phyloP scores from a whole-genome alignment of 2,329 filamentous ascomycete genomes.

The Stagonosporopsis chrysanthemi region DNA sequence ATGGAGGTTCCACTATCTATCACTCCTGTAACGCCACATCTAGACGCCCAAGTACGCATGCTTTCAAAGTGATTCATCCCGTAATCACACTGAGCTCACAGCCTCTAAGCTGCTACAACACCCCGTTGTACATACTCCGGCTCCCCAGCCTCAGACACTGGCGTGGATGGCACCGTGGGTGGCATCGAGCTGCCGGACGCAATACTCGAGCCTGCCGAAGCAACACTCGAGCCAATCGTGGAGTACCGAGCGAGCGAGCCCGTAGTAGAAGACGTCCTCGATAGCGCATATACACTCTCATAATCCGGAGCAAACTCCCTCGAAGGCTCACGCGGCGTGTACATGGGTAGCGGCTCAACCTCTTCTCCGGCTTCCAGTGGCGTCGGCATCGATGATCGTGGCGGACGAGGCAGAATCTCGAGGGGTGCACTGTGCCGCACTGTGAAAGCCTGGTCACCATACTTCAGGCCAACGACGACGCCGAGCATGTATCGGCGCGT shows the following conservation, averaged over 20 bases:
- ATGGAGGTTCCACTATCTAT: no score
- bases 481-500: slow-evolving; percentile 41
- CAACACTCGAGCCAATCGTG: slow-evolving; percentile 24
- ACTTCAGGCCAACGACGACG: slow-evolving; percentile 39
- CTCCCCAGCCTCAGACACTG: slow-evolving; percentile 18
- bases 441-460: slow-evolving; percentile 34
- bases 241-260: slow-evolving; percentile 19
- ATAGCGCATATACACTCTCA: slow-evolving; percentile 36
- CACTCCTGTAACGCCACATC: no score
- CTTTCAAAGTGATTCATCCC: no score
- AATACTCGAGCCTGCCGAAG: slow-evolving; percentile 17
- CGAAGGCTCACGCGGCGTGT: slow-evolving; percentile 36
- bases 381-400: slow-evolving; percentile 18
- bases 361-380: slow-evolving; percentile 31
- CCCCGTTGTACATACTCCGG: slow-evolving; percentile 4
- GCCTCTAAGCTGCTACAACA: background rate
- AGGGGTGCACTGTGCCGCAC: slow-evolving; percentile 38
- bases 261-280: slow-evolving; percentile 24
- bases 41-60: no score
- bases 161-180: slow-evolving; percentile 18
- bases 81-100: background rate
- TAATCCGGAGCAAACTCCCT: slow-evolving; percentile 45
- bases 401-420: slow-evolving; percentile 41
- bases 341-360: slow-evolving; percentile 42
- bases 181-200: slow-evolving; percentile 18